Evolutionary conservation across 306 rosid species (phyloP).

Genomic region (Trifolium subterraneum): DNA sequence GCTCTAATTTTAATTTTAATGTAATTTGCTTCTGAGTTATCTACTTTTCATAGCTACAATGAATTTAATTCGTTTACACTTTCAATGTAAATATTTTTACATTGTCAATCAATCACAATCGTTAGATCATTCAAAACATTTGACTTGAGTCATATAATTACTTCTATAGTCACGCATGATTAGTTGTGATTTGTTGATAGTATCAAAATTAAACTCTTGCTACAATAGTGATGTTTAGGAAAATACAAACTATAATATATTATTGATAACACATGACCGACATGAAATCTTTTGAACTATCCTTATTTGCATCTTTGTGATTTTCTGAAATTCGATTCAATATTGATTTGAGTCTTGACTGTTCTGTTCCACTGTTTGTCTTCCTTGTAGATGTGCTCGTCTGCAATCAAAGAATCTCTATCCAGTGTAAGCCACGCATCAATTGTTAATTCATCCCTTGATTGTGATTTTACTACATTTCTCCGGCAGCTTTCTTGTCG

Average conservation of each 20-base stretch:
- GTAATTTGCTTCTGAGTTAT: slow-evolving; percentile 11
- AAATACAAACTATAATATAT: neutral
- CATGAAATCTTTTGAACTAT: neutral
- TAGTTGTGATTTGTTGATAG: neutral
- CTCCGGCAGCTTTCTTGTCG: slow-evolving; percentile 41
- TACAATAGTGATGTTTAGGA: slow-evolving; percentile 15
- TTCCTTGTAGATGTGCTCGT: slow-evolving; percentile 78
- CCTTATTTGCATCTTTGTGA: slow-evolving; percentile 8
- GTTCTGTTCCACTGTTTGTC: slow-evolving; percentile 23
- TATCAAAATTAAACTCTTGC: slow-evolving; percentile 2
- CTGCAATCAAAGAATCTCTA: slow-evolving; percentile 83
- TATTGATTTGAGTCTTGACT: slow-evolving; percentile 35
- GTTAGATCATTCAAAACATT: neutral
- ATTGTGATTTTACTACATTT: slow-evolving; percentile 50
- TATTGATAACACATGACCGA: neutral
- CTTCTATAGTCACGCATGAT: neutral
- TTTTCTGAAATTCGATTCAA: slow-evolving; percentile 16
- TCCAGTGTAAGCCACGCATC: slow-evolving; percentile 78
- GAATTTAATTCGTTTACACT: neutral
- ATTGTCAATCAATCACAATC: neutral
- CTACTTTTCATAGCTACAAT: slow-evolving; percentile 5
- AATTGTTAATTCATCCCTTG: slow-evolving; percentile 49
- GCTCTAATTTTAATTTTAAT: neutral
- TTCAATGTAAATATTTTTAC: neutral
- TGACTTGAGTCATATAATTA: neutral